A percentile compares a stretch with the other conserved stretches of the same genome.
These are phyloP conservation scores for Wallemia hederae DNA, from an alignment of 1,284 basidiomycete species.

Conservation along the genomic window DNA sequence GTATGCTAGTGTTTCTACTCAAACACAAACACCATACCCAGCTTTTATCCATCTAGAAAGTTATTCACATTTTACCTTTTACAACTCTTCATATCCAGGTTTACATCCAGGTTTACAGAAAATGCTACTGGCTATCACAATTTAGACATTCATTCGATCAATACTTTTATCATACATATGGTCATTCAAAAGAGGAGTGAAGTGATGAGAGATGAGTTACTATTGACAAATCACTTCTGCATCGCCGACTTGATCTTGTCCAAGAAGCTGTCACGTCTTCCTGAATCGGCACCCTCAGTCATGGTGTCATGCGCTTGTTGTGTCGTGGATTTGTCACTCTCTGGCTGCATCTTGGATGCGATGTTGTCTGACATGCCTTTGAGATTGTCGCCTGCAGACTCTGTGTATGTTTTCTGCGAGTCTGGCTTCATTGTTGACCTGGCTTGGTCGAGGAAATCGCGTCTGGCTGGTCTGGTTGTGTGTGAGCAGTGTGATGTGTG, in stretches of 20 bases:
- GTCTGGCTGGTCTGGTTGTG: background rate
- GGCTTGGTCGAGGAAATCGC: background rate
- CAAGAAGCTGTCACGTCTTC: background rate
- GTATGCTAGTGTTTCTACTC: background rate
- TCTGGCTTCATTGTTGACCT: slow-evolving; percentile 19
- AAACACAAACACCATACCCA: background rate
- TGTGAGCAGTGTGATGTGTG: no score
- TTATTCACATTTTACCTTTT: background rate
- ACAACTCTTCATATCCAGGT: background rate
- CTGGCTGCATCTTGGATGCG: slow-evolving; percentile 16
- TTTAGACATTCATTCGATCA: no score
- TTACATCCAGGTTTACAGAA: background rate
- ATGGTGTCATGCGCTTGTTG: slow-evolving; percentile 24
- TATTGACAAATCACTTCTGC: no score
- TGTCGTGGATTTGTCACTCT: slow-evolving; percentile 14
- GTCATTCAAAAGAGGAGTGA: no score
- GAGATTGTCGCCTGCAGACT: slow-evolving; percentile 14
- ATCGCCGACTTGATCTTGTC: background rate
- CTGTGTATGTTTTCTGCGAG: slow-evolving; percentile 25
- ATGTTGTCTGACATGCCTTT: slow-evolving; percentile 3
- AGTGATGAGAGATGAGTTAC: background rate
- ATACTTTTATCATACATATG: no score
- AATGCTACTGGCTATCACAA: no score
- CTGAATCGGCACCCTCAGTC: slow-evolving; percentile 13
- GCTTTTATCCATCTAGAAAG: no score